phyloP scores from a whole-genome alignment of 140 eudicot species.

The Ambrosia hybrid region DNA sequence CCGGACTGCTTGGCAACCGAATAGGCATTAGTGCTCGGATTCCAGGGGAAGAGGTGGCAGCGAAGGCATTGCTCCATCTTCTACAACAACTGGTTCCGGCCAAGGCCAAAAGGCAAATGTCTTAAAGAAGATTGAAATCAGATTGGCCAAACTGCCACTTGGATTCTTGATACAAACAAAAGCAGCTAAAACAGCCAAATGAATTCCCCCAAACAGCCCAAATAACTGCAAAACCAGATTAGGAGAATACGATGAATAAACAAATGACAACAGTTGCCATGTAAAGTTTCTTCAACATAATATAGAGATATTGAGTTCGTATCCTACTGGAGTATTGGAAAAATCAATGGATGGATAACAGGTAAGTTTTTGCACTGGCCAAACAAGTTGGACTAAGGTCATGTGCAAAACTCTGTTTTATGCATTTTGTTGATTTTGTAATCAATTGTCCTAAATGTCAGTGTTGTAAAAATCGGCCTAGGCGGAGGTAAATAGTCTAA shows the following conservation, averaged over 20 bases:
- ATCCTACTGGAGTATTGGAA: background rate
- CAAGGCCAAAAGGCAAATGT: slow-evolving; percentile 60
- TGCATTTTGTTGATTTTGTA: background rate
- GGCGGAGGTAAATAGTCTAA: too few relatives aligned
- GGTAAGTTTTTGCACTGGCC: background rate
- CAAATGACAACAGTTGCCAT: background rate
- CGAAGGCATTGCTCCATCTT: slow-evolving; percentile 27
- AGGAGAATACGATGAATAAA: too few relatives aligned
- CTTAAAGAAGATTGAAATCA: slow-evolving; percentile 42
- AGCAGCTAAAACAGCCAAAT: slow-evolving; percentile 49
- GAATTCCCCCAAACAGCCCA: slow-evolving; percentile 59
- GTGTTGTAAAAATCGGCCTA: too few relatives aligned
- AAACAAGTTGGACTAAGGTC: background rate
- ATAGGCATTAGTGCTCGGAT: slow-evolving; percentile 52
- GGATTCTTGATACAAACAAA: slow-evolving; percentile 44
- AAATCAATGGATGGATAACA: background rate
- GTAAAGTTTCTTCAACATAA: slow-evolving; percentile 19
- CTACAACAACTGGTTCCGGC: slow-evolving; percentile 53
- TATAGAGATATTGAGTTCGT: background rate
- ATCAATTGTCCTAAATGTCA: too few relatives aligned
- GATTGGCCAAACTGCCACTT: slow-evolving; percentile 34
- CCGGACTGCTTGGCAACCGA: slow-evolving; percentile 51
- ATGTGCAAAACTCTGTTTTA: background rate
- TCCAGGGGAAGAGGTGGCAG: slow-evolving; percentile 14
- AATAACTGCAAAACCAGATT: slow-evolving; percentile 41